phyloP scores from a whole-genome alignment of 768 basidiomycete species.

The Macrocybe gigantea region DNA sequence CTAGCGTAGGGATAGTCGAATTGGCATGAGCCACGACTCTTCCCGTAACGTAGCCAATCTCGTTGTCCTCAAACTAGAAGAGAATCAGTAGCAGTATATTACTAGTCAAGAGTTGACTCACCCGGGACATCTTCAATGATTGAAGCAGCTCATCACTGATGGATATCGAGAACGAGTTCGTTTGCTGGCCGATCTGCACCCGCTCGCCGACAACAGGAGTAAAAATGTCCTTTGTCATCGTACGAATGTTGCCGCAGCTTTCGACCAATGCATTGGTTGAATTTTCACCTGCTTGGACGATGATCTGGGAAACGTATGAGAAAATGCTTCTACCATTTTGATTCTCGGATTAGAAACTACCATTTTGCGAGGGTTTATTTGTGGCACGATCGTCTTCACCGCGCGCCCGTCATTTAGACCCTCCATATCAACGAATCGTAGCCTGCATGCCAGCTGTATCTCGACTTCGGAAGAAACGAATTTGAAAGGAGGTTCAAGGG shows the following conservation, averaged over 20 bases:
- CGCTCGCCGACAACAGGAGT: conserved; percentile 72
- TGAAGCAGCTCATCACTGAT: conserved; percentile 85
- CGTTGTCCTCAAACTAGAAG: conserved; percentile 91
- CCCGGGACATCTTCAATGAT: conserved; percentile 80
- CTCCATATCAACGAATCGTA: conserved; percentile 94
- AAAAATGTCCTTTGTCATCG: conserved; percentile 92
- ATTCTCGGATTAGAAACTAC: conserved; percentile 32
- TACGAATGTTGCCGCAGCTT: conserved; percentile 75
- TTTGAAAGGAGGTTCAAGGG: conserved; percentile 87
- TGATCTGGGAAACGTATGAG: conserved; percentile 48
- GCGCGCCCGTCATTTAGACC: conserved; percentile 96
- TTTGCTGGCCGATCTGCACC: conserved; percentile 92
- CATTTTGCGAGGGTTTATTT: conserved; percentile 95
- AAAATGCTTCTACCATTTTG: conserved; percentile 1
- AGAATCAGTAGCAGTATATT: not conserved
- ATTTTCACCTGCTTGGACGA: conserved; percentile 71
- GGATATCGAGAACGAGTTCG: conserved; percentile 89
- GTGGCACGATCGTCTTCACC: conserved; percentile 92
- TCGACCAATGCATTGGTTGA: conserved; percentile 72
- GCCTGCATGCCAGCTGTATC: conserved; percentile 77
- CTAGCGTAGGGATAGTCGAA: conserved; percentile 85
- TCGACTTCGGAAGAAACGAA: conserved; percentile 72
- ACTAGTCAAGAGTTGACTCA: conserved; percentile 20
- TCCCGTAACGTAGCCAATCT: conserved; percentile 89
- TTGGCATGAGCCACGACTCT: conserved; percentile 81